Conservation (phyloP, 2,329 filamentous ascomycete genomes). For the Colletotrichum chrysophilum region DNA sequence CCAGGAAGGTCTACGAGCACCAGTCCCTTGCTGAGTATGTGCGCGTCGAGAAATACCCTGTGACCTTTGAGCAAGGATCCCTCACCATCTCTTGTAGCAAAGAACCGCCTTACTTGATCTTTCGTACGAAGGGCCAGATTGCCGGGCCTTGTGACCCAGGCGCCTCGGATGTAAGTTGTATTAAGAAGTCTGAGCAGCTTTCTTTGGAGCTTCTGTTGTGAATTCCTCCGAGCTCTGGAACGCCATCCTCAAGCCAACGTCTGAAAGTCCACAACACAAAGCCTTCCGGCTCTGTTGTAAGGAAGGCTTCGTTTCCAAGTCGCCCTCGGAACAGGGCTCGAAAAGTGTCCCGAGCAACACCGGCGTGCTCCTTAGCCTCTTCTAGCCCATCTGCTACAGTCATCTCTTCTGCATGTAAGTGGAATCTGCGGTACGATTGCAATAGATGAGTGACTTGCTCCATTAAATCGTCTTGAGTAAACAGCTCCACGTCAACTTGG, state of each 20-base stretch:
- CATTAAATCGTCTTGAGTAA: constrained; percentile 33
- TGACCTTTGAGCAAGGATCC: accelerated
- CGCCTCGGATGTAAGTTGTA: constrained; percentile 41
- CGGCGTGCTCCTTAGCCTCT: constrained; percentile 31
- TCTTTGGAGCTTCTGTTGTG: constrained; percentile 10
- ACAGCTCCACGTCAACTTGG: constrained; percentile 37
- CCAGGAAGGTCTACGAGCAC: constrained; percentile 55
- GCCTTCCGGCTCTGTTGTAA: constrained; percentile 25
- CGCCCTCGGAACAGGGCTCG: constrained; percentile 37
- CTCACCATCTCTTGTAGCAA: constrained; percentile 16
- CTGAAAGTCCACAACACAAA: constrained; percentile 25
- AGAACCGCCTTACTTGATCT: constrained; percentile 38
- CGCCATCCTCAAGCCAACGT: background rate
- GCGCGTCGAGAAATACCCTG: constrained; percentile 47
- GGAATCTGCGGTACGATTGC: constrained; percentile 38
- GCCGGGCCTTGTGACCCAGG: constrained; percentile 22
- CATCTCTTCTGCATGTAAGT: constrained; percentile 28
- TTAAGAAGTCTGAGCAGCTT: constrained; percentile 39
- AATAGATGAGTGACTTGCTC: constrained; percentile 41
- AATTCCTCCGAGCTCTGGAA: background rate
- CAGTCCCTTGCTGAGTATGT: constrained; percentile 53
- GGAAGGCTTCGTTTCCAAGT: constrained; percentile 23
- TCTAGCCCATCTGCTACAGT: background rate
- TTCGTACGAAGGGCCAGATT: constrained; percentile 50
- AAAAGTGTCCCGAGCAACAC: constrained; percentile 42